phyloP scores from a whole-genome alignment of 1,139 yeast genomes.

The Pneumocystis oryctolagi region DNA sequence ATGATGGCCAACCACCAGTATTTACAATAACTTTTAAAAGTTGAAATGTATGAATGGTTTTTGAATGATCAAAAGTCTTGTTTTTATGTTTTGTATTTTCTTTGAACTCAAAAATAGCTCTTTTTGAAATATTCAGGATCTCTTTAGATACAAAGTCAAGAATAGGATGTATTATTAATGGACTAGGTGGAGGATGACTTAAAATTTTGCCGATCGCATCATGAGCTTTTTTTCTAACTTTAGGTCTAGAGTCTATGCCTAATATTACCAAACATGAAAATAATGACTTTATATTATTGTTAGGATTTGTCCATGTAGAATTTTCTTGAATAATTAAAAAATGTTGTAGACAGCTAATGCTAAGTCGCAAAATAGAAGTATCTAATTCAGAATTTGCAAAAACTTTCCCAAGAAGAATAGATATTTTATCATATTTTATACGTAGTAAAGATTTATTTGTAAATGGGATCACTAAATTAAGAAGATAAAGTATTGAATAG shows the following conservation, averaged over 20 bases:
- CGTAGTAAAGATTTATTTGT: slow-evolving; percentile 55
- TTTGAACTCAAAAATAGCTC: slow-evolving; percentile 29
- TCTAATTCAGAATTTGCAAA: slow-evolving; percentile 55
- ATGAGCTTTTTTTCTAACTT: slow-evolving; percentile 87
- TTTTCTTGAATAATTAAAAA: slow-evolving; percentile 68
- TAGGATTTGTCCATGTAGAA: slow-evolving; percentile 61
- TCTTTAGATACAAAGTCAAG: slow-evolving; percentile 54
- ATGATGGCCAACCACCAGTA: slow-evolving; percentile 69
- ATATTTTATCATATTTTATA: slow-evolving; percentile 59
- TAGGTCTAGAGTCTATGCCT: slow-evolving; percentile 77
- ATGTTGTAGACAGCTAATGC: slow-evolving; percentile 73
- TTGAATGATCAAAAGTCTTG: slow-evolving; percentile 16
- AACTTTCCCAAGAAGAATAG: slow-evolving; percentile 68
- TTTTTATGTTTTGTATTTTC: slow-evolving; percentile 1
- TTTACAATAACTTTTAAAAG: slow-evolving; percentile 49
- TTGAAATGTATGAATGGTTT: slow-evolving; percentile 61
- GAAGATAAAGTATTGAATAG: slow-evolving; percentile 60
- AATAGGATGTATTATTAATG: slow-evolving; percentile 64
- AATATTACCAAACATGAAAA: slow-evolving; percentile 59
- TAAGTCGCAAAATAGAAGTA: slow-evolving; percentile 73
- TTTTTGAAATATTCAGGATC: slow-evolving; percentile 39
- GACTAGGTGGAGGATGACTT: slow-evolving; percentile 59
- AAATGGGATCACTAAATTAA: slow-evolving; percentile 66
- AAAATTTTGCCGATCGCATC: slow-evolving; percentile 61
- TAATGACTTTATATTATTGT: slow-evolving; percentile 41